Conservation (phyloP, 169 alveolate species). For the Theileria parva region DNA sequence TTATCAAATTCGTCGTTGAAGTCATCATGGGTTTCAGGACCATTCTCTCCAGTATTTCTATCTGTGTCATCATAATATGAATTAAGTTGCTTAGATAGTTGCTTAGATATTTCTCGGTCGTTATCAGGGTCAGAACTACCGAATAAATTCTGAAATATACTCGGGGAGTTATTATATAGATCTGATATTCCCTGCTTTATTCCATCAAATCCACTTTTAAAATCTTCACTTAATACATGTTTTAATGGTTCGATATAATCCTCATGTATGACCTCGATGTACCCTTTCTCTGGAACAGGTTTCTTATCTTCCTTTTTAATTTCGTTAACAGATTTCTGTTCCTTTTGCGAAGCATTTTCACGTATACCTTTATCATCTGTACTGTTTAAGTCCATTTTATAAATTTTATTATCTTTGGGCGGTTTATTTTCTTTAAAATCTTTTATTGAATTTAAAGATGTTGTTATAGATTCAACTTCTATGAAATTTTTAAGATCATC, state of each 20-base stretch:
- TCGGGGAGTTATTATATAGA: slow-evolving; percentile 1
- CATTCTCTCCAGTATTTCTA: not conserved
- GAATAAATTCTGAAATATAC: not conserved
- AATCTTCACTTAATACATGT: not conserved
- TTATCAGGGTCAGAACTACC: not conserved
- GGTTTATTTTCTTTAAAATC: too few species aligned
- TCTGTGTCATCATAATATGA: not conserved
- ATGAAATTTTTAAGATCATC: not conserved
- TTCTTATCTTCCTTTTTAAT: not conserved
- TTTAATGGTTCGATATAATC: slow-evolving; percentile 4
- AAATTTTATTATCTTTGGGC: too few species aligned
- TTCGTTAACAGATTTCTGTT: not conserved
- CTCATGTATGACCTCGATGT: not conserved
- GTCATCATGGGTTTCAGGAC: not conserved
- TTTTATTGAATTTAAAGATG: too few species aligned
- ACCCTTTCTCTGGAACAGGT: not conserved
- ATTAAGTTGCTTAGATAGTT: not conserved
- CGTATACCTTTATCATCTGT: not conserved
- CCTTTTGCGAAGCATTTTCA: too few species aligned
- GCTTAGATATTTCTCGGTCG: not conserved
- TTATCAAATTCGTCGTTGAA: not conserved
- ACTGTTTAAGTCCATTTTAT: not conserved
- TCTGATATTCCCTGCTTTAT: slow-evolving; percentile 9
- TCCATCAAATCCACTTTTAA: not conserved
- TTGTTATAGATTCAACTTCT: not conserved